Evolutionary conservation across 1,139 yeast genomes (phyloP).

Genomic region (Saccharomyces hybrid): DNA sequence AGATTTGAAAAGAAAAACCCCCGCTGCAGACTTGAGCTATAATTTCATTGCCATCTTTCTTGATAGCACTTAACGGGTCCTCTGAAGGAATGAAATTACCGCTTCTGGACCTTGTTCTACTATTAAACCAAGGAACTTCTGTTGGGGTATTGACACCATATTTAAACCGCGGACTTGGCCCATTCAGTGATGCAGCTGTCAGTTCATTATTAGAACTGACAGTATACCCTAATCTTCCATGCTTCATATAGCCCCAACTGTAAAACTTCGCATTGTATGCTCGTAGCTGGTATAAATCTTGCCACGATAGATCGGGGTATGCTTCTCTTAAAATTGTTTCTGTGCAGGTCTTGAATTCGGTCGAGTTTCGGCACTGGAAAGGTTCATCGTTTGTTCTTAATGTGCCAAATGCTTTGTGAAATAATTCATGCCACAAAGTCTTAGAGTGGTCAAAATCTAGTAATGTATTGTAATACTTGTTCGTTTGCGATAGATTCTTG

Average conservation of each 20-base stretch:
- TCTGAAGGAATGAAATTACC: conserved; percentile 18
- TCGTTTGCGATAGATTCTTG: conserved; percentile 40
- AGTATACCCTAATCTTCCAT: conserved; percentile 53
- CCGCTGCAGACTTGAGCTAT: conserved; percentile 55
- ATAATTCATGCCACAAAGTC: conserved; percentile 42
- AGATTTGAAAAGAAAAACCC: conserved; percentile 59
- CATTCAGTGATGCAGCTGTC: conserved; percentile 21
- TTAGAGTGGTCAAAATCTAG: conserved; percentile 34
- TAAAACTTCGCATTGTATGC: conserved; percentile 39
- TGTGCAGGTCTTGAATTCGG: conserved; percentile 23
- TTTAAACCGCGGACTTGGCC: conserved; percentile 29
- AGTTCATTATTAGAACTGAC: conserved; percentile 31
- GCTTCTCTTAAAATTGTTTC: conserved; percentile 28
- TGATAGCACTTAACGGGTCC: not conserved
- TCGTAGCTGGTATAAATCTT: conserved; percentile 41
- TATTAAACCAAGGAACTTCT: conserved; percentile 31
- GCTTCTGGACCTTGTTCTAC: conserved; percentile 1
- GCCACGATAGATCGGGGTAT: conserved; percentile 41
- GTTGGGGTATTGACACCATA: conserved; percentile 41
- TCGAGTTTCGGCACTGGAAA: conserved; percentile 25
- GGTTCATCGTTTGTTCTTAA: conserved; percentile 36
- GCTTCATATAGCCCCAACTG: conserved; percentile 56
- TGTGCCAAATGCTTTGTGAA: conserved; percentile 43
- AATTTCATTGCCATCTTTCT: conserved; percentile 30
- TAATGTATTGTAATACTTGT: conserved; percentile 30